phyloP scores from a whole-genome alignment of 1,284 basidiomycete genomes.

The Bjerkandera adusta region DNA sequence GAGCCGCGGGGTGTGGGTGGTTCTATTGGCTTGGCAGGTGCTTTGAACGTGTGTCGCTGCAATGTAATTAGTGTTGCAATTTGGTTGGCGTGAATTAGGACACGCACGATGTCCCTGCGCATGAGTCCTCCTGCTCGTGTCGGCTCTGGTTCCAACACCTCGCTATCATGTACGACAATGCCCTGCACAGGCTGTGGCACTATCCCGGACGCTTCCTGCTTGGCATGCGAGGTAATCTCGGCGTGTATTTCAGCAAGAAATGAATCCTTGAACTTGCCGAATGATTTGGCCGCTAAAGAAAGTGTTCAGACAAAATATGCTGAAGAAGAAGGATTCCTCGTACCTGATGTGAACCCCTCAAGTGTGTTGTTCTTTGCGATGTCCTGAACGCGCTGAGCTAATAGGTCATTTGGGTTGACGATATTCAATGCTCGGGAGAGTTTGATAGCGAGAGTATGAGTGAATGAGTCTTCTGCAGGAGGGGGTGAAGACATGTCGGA shows the following conservation, averaged over 20 bases:
- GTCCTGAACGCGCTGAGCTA: conserved; percentile 77
- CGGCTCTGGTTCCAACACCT: conserved; percentile 79
- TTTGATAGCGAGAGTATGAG: conserved; percentile 77
- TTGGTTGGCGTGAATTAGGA: neutral
- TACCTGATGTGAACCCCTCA: conserved; percentile 63
- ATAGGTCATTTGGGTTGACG: conserved; percentile 79
- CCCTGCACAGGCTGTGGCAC: conserved; percentile 61
- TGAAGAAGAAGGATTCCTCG: conserved; percentile 13
- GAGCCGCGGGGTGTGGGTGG: conserved; percentile 75
- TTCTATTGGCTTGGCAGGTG: conserved; percentile 69
- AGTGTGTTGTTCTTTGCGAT: conserved; percentile 71
- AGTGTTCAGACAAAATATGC: neutral
- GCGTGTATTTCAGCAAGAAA: conserved; percentile 57
- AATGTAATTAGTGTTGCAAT: neutral
- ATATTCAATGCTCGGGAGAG: conserved; percentile 78
- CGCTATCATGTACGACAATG: conserved; percentile 77
- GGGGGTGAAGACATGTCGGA: conserved; percentile 11
- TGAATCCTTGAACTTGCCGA: conserved; percentile 81
- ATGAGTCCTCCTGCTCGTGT: conserved; percentile 75
- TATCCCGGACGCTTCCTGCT: conserved; percentile 59
- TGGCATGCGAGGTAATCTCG: conserved; percentile 59
- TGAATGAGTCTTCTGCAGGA: conserved; percentile 48
- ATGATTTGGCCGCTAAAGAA: conserved; percentile 65
- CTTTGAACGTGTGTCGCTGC: conserved; percentile 75
- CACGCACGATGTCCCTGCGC: conserved; percentile 61